Base-by-base conservation (phyloP, 129 eudicot genomes). In the Lactuca sativa region DNA sequence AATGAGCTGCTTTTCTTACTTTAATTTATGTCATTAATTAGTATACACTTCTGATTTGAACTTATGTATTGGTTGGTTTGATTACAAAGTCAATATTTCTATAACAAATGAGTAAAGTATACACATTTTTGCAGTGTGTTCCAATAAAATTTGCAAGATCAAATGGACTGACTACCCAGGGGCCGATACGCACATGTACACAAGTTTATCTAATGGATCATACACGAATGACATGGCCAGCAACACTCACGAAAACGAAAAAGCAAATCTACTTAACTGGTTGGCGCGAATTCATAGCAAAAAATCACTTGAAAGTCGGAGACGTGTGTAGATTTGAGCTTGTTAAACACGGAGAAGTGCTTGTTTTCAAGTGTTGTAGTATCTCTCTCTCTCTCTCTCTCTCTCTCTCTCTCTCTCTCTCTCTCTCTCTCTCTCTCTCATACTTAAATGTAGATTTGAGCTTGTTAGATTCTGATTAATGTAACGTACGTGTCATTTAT, bases 111-210 rank as follows among this genome's bases (percentile, higher is more conserved):
- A 6, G 9, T 11, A 4, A 55, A 1, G 0, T 15, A 54, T 15
- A 15, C 58, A 12, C 8, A 7, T 12, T n/a, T 34, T 60, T 62
- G 70, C 70, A 73, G 77, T 0, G 10, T 14, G 63, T 73, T 63
- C 77, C 77, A 52, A 8, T 62, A 10, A 9, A 72, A 13, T 62
- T 73, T n/a, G 77, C 77, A 16, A 73, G 77, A 40, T 62, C 77
- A 53, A 62, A 52, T 21, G 70, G 77, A 30, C 49, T 73, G 54
- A 34, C 36, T 15, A 51, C 59, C 52, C 14, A 62, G 37, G 13
- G 54, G 37, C n/a, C n/a, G n/a, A n/a, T n/a, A n/a, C n/a, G n/a
- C n/a, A 12, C 2, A 49, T 32, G 3, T 7, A 37, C 55, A 52
- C 55, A 53, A 73, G 15, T 62, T 10, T 25, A 34, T 36, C 4